These are phyloP conservation scores for Vigna mungo DNA, from an alignment of 306 rosid genomes.

Conservation along the genomic window DNA sequence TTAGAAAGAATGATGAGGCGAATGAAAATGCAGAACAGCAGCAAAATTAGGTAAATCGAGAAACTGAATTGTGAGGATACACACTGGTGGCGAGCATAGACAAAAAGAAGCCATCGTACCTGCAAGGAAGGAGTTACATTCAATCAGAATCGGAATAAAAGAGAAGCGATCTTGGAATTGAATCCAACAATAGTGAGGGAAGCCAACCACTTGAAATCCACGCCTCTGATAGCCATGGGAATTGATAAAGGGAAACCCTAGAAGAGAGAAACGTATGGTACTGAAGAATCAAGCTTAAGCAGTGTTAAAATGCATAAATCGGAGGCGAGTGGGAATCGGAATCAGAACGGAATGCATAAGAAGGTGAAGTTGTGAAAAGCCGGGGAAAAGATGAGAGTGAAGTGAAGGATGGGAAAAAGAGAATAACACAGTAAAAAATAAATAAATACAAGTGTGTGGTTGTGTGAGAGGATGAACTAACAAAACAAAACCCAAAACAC, in stretches of 20 bases:
- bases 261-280: slow-evolving; percentile 28
- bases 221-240: slow-evolving; percentile 88
- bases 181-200: background rate
- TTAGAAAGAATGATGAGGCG: background rate
- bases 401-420: background rate
- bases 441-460: background rate
- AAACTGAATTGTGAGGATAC: slow-evolving; percentile 68
- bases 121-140: slow-evolving; percentile 44
- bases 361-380: background rate
- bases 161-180: background rate
- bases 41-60: slow-evolving; percentile 17
- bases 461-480: slow-evolving; percentile 14
- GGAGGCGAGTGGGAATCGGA: slow-evolving; percentile 30
- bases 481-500: background rate
- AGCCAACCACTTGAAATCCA: slow-evolving; percentile 92
- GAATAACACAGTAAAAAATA: background rate
- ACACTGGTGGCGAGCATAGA: slow-evolving; percentile 98
- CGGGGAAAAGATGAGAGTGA: background rate
- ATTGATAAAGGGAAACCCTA: slow-evolving; percentile 49
- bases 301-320: slow-evolving; percentile 46
- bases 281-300: slow-evolving; percentile 8
- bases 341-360: background rate
- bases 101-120: slow-evolving; percentile 98
- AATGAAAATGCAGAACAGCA: slow-evolving; percentile 21
- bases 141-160: background rate